Conservation (phyloP, 768 basidiomycete genomes). For the Chalciporus pseudorubinellus region DNA sequence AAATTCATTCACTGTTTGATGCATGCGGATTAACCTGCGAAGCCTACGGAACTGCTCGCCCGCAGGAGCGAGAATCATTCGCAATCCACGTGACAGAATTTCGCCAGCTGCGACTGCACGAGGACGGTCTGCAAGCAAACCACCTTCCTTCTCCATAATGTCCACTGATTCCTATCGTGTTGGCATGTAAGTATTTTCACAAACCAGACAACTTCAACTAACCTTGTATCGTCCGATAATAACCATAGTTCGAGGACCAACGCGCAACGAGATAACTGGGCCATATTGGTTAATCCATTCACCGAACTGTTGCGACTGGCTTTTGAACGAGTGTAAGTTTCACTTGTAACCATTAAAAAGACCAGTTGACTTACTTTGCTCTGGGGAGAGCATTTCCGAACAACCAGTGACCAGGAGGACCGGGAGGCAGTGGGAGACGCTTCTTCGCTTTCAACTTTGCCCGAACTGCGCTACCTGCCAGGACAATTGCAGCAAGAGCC, state of each 20-base stretch:
- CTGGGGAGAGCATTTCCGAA: slow-evolving; percentile 31
- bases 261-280: slow-evolving; percentile 53
- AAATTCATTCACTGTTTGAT: not conserved
- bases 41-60: slow-evolving; percentile 62
- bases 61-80: slow-evolving; percentile 52
- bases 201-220: not conserved
- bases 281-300: slow-evolving; percentile 63
- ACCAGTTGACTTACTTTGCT: slow-evolving; percentile 20
- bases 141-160: slow-evolving; percentile 68
- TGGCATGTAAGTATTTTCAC: not conserved
- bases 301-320: slow-evolving; percentile 44
- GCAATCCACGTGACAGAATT: slow-evolving; percentile 56
- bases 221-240: slow-evolving; percentile 40
- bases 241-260: slow-evolving; percentile 39
- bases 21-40: slow-evolving; percentile 41
- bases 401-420: slow-evolving; percentile 34
- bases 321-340: not conserved
- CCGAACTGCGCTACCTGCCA: slow-evolving; percentile 12
- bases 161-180: slow-evolving; percentile 51
- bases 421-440: slow-evolving; percentile 28
- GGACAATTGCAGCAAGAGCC: slow-evolving; percentile 14
- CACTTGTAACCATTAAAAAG: not conserved
- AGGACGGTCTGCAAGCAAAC: slow-evolving; percentile 53
- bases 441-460: slow-evolving; percentile 7
- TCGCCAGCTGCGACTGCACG: slow-evolving; percentile 57